phyloP scores from a whole-genome alignment of 2,329 filamentous ascomycete genomes.

The Colletotrichum cereale region DNA sequence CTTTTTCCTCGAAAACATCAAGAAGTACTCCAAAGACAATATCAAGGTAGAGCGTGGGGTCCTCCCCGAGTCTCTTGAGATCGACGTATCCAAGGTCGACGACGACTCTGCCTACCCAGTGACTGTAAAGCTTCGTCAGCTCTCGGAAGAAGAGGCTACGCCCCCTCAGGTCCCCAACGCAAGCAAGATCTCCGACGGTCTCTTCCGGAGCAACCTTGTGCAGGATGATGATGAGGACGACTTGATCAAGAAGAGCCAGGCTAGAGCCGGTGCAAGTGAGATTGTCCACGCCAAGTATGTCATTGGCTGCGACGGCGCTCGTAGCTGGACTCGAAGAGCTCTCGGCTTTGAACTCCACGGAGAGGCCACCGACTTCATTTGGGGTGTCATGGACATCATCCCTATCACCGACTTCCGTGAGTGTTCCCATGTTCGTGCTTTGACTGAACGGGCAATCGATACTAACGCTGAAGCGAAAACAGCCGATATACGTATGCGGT shows the following conservation, averaged over 20 bases:
- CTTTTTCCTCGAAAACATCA: slow-evolving; percentile 74
- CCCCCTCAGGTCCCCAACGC: slow-evolving; percentile 51
- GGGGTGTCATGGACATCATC: slow-evolving; percentile 57
- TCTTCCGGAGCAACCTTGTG: slow-evolving; percentile 71
- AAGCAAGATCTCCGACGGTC: slow-evolving; percentile 61
- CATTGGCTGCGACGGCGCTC: slow-evolving; percentile 77
- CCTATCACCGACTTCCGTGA: slow-evolving; percentile 61
- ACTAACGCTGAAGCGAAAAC: neutral
- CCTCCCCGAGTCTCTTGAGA: slow-evolving; percentile 65
- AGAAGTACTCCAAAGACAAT: slow-evolving; percentile 60
- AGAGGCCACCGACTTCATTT: slow-evolving; percentile 64
- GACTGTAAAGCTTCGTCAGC: slow-evolving; percentile 67
- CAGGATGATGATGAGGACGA: slow-evolving; percentile 68
- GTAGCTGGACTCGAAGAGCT: slow-evolving; percentile 72
- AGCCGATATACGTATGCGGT: slow-evolving; percentile 67
- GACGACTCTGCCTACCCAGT: slow-evolving; percentile 70
- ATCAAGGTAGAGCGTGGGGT: slow-evolving; percentile 71
- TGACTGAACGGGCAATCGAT: rapidly evolving
- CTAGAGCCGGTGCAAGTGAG: slow-evolving; percentile 53
- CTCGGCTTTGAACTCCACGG: slow-evolving; percentile 69
- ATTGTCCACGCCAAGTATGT: slow-evolving; percentile 71
- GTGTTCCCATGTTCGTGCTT: neutral
- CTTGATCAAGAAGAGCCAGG: slow-evolving; percentile 40
- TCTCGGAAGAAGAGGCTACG: slow-evolving; percentile 69
- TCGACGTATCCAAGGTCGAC: slow-evolving; percentile 64